Evolutionary conservation across 2,329 filamentous ascomycete species (phyloP), one percentile per base, ranked within the genome.

Genomic region (Plenodomus tracheiphilus): DNA sequence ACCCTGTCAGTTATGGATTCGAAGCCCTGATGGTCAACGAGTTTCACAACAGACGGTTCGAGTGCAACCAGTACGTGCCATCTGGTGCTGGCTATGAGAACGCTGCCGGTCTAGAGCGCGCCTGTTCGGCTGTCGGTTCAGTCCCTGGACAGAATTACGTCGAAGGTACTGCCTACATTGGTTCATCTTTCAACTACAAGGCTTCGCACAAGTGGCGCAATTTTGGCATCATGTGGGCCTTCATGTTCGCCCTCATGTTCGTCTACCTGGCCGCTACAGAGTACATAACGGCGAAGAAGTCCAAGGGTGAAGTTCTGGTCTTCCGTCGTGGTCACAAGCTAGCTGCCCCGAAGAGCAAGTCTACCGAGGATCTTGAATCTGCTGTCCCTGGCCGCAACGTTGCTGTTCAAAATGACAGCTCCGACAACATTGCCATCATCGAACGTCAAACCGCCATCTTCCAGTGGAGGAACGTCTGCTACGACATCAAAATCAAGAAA

Each of bases 391-490:
- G 65, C 36, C 64, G 62, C 35, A 62, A 63, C 15, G 66, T 65
- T 22, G 58, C 56, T 18, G 68, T 68, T 32, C 69, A 72, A 43
- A 70, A 73, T 37, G 72, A 68, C 53, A 65, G 67, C 37, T 68
- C 64, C 2, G 65, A 73, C 30, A 56, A 67, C 18, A 71, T 74
- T 32, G 74, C 81, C 74, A 59, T 78, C 66, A 71, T 82, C 77
- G 71, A 82, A 77, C 72, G 77, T 56, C 86, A 90, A 66, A 90
- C 84, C 4, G 88, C 88, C 18, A 84, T 92, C 52, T 95, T 95
- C 78, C 88, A 91, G 65, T 96, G 91, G 91, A 82, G 86, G 56
- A 81, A 93, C 60, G 86, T 96, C 1, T 91, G 87, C 74, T 96
- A 84, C 57, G 80, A 82, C 37, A 87, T 90, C 70, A 87, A 89